Conservation (phyloP, 2,329 filamentous ascomycete species). For the Curvularia eragrostidis region DNA sequence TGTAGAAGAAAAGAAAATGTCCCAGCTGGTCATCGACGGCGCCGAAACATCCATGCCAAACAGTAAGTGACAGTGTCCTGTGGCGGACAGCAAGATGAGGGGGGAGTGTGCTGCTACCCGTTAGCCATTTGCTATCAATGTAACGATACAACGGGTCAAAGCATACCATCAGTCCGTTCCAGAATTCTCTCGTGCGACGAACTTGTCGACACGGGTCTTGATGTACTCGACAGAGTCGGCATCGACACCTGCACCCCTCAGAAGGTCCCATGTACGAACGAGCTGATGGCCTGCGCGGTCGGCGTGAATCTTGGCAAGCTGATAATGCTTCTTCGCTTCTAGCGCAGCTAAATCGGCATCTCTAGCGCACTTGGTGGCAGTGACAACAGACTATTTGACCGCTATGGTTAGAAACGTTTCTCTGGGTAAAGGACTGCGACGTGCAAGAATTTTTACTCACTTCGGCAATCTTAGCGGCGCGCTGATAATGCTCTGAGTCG, state of each 20-base stretch:
- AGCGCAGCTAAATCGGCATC: constrained; percentile 28
- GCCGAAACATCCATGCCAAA: background rate
- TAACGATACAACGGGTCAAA: background rate
- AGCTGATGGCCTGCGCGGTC: constrained; percentile 20
- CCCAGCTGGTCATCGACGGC: background rate
- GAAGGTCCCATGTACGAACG: constrained; percentile 18
- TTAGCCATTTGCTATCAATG: background rate
- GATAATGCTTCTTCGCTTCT: constrained; percentile 29
- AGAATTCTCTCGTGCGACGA: too few relatives aligned
- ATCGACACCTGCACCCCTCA: constrained; percentile 18
- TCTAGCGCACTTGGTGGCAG: constrained; percentile 25
- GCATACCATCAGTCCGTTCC: background rate
- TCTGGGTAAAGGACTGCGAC: constrained; percentile 2
- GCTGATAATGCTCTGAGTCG: too few relatives aligned
- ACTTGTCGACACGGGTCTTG: constrained; percentile 6
- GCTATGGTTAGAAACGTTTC: constrained; percentile 21
- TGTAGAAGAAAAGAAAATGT: background rate
- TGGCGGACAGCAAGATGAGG: background rate
- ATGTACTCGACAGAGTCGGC: constrained; percentile 19
- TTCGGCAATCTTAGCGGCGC: constrained; percentile 32
- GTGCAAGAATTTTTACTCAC: constrained; percentile 31
- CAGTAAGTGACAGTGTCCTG: background rate
- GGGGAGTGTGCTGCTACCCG: background rate
- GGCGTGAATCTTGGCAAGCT: constrained; percentile 29
- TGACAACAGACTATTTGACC: constrained; percentile 30